A percentile compares a stretch with the other conserved stretches of the same genome.
These are phyloP conservation scores for Beauveria sp. DNA, from an alignment of 2,329 filamentous ascomycete genomes.

Conservation along the genomic window DNA sequence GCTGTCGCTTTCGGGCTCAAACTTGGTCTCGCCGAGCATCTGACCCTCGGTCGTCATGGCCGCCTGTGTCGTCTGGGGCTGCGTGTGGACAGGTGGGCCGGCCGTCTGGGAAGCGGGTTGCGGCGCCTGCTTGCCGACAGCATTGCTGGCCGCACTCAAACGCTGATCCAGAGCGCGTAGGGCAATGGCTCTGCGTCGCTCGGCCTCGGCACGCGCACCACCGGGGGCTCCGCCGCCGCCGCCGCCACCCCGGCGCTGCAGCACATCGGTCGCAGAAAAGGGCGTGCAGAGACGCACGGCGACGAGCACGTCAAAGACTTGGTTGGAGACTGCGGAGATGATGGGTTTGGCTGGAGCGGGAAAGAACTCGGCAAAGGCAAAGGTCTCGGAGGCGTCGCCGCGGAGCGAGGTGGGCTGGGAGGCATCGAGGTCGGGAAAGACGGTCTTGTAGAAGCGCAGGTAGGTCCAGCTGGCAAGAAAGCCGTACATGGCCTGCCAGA, in stretches of 20 bases:
- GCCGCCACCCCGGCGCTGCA: slow-evolving; percentile 41
- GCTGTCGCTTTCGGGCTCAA: slow-evolving; percentile 47
- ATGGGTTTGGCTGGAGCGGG: slow-evolving; percentile 74
- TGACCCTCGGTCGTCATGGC: slow-evolving; percentile 42
- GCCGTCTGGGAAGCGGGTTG: slow-evolving; percentile 32
- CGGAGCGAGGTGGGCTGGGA: slow-evolving; percentile 57
- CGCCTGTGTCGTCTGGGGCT: slow-evolving; percentile 48
- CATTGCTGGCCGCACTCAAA: slow-evolving; percentile 70
- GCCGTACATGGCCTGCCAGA: slow-evolving; percentile 72
- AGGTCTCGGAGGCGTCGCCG: slow-evolving; percentile 92
- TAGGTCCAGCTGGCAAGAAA: slow-evolving; percentile 91
- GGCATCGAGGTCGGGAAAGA: slow-evolving; percentile 60
- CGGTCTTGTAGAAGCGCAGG: slow-evolving; percentile 84
- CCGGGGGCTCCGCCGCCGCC: slow-evolving; percentile 32
- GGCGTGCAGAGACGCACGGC: slow-evolving; percentile 73
- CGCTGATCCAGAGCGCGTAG: slow-evolving; percentile 89
- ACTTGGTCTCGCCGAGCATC: slow-evolving; percentile 63
- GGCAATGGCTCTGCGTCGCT: slow-evolving; percentile 79
- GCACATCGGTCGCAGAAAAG: slow-evolving; percentile 66
- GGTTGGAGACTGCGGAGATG: slow-evolving; percentile 64
- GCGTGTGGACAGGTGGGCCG: slow-evolving; percentile 50
- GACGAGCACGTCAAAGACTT: slow-evolving; percentile 68
- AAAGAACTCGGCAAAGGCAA: slow-evolving; percentile 94
- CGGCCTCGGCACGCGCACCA: slow-evolving; percentile 80
- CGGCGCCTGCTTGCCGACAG: slow-evolving; percentile 18